Base-by-base conservation (phyloP, 1,284 basidiomycete species). In the Puccinia brachypodii region DNA sequence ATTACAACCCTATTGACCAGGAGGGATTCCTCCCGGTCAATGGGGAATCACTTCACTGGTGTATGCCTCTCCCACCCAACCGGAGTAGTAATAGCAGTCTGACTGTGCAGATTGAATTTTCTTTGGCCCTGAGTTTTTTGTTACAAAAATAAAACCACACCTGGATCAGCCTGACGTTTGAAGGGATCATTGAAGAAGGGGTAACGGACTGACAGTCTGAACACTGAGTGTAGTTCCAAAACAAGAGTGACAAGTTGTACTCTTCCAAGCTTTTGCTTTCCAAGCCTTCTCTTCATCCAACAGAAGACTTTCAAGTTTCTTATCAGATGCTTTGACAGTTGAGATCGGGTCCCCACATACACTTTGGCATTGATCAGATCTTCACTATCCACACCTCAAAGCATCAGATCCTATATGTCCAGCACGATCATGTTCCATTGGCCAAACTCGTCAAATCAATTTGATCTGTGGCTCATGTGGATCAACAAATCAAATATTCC, bases 201-300 rank as follows among this genome's bases (percentile, higher is more conserved):
- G 16, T 19, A n/a, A 84, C 16, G 4, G 11, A 72, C 84, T 66
- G 47, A 85, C 85, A 25, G 84, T 91, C 83, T 89, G 90, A 73
- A 97, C 92, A 16, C 92, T 88, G 83, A 97, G 92, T 1, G 95
- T 96, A 0, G 95, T 97, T 0, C 95, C 95, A 86, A 98, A 98
- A 53, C 95, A 91, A 33, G 94, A 94, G 87, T 98, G 95, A 38
- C 95, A 90, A 22, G 94, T 92, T n/a, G 91, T 84, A 14, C 84
- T 84, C 25, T 84, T 84, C 47, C 86, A 83, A 19, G 84, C 88
- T 16, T 90, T 85, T 80, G 91, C 88, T 44, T 89, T 89, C 83
- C 91, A 91, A 50, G 88, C 88, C 79, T 89, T 89, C 83, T 90
- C 90, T 87, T 96, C 94, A 53, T 89, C 88, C 6, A 90, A 91